Evolutionary conservation across 2,329 filamentous ascomycete species (phyloP).

Genomic region (Exophiala bonariae): DNA sequence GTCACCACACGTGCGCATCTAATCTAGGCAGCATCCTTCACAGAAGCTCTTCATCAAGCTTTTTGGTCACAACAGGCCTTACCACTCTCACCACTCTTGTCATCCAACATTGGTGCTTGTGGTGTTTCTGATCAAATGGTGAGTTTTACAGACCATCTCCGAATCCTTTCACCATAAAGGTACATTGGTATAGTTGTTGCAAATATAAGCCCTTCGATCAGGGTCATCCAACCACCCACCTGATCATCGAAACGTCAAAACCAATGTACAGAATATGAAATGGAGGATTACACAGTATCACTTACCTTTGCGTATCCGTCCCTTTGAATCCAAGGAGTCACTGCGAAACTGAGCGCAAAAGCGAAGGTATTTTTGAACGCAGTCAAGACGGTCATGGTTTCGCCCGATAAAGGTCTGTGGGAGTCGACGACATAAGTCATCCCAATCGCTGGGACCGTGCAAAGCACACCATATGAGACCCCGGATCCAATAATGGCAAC

Average conservation of each 20-base stretch:
- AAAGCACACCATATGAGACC: constrained; percentile 11
- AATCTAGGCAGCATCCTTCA: too few species aligned
- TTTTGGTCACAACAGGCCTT: too few species aligned
- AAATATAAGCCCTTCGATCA: constrained; percentile 10
- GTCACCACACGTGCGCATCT: too few species aligned
- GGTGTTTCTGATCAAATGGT: constrained; percentile 1
- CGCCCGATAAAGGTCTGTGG: constrained; percentile 8
- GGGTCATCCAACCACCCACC: constrained; percentile 3
- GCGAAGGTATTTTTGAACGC: constrained; percentile 10
- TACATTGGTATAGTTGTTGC: constrained; percentile 60
- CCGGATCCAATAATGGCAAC: constrained; percentile 8
- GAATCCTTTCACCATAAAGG: constrained; percentile 81
- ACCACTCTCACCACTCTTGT: background rate
- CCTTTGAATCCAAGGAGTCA: constrained; percentile 10
- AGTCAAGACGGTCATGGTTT: constrained; percentile 14
- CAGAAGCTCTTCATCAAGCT: too few species aligned
- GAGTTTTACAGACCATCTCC: constrained; percentile 79
- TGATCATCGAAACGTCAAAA: background rate
- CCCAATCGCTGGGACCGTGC: constrained; percentile 5
- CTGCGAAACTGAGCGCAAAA: constrained; percentile 16
- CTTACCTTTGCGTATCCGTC: constrained; percentile 12
- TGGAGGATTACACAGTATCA: too few species aligned
- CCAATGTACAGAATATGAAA: background rate
- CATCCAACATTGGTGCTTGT: background rate
- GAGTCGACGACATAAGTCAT: constrained; percentile 16